Evolutionary conservation across 805 yeast species (phyloP).

Genomic region (Barnettozyma salicaria): DNA sequence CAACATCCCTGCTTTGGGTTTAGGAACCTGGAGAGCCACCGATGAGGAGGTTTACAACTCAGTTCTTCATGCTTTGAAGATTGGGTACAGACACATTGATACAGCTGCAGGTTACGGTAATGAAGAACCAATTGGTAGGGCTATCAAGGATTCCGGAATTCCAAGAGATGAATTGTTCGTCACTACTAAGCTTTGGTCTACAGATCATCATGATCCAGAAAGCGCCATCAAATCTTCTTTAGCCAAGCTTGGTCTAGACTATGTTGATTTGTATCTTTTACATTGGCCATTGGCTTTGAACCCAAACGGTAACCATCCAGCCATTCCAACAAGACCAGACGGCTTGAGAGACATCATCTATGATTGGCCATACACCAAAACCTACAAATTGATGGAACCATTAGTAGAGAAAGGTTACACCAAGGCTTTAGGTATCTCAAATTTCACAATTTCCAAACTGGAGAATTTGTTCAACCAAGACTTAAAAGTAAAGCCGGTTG

Average conservation of each 20-base stretch:
- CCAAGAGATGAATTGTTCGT: constrained; percentile 7
- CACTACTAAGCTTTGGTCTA: constrained; percentile 58
- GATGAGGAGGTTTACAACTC: constrained; percentile 6
- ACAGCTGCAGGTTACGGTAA: constrained; percentile 52
- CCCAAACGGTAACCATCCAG: constrained; percentile 25
- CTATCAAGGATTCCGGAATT: constrained; percentile 8
- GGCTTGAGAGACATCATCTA: constrained; percentile 35
- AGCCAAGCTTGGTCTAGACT: constrained; percentile 40
- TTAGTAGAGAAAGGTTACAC: constrained; percentile 11
- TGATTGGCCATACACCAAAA: constrained; percentile 33
- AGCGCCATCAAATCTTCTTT: constrained; percentile 40
- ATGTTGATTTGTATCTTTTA: constrained; percentile 70
- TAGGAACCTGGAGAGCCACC: constrained; percentile 8
- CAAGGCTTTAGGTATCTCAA: constrained; percentile 19
- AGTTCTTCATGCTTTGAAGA: constrained; percentile 12
- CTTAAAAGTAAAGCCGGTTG: constrained; percentile 14
- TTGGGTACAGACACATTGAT: constrained; percentile 61
- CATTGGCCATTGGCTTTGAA: constrained; percentile 69
- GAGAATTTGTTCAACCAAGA: constrained; percentile 8
- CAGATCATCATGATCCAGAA: constrained; percentile 39
- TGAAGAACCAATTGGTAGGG: constrained; percentile 50
- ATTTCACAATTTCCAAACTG: constrained; percentile 15
- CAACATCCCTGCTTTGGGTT: constrained; percentile 33
- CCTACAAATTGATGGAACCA: constrained; percentile 20
- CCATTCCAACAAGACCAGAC: constrained; percentile 33